These are phyloP conservation scores for Luffa aegyptiaca DNA, from an alignment of 306 rosid genomes.

Conservation along the genomic window DNA sequence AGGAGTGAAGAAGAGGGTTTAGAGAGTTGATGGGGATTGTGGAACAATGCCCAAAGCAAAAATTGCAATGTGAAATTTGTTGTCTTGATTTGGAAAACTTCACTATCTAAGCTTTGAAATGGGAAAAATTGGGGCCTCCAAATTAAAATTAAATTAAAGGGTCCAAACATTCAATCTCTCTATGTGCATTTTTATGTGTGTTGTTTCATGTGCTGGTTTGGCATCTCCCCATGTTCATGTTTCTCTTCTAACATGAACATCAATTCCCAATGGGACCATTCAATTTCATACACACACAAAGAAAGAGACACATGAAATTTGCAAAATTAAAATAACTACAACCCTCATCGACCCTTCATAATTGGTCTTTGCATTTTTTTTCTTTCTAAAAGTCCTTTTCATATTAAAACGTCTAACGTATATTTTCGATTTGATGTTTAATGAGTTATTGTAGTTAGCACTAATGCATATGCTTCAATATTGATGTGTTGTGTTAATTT, in stretches of 20 bases:
- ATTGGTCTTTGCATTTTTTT: not conserved
- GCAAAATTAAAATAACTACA: not conserved
- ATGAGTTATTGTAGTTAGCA: too few species aligned
- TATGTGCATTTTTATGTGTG: not conserved
- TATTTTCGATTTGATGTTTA: too few species aligned
- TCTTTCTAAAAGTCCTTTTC: too few species aligned
- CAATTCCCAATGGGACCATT: not conserved
- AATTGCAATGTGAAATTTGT: not conserved
- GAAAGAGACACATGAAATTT: too few species aligned
- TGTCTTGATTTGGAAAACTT: not conserved
- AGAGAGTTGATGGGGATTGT: not conserved
- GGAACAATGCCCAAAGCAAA: not conserved
- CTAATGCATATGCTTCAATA: too few species aligned
- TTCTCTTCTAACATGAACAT: not conserved
- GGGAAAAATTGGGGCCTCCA: not conserved
- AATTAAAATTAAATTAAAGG: not conserved
- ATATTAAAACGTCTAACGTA: too few species aligned
- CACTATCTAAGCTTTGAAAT: not conserved
- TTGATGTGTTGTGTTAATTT: too few species aligned
- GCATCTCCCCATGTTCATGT: not conserved
- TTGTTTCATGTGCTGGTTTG: not conserved
- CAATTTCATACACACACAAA: not conserved
- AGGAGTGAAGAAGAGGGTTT: not conserved
- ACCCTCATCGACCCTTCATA: not conserved
- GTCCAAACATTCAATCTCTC: not conserved